Evolutionary conservation across 1,139 yeast genomes (phyloP).

Genomic region (Scheffersomyces illinoinensis): DNA sequence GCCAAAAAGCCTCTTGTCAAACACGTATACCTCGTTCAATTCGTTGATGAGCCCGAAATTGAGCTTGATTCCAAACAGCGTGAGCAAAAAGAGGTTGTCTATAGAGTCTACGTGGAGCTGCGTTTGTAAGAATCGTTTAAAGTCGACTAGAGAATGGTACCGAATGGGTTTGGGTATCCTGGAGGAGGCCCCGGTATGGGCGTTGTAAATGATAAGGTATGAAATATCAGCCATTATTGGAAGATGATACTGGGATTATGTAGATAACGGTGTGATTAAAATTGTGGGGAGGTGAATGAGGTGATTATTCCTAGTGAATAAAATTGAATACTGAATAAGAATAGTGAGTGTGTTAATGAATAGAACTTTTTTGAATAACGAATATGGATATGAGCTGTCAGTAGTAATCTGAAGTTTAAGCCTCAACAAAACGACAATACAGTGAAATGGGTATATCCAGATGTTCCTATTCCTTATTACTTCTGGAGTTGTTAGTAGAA

Average conservation of each 20-base stretch:
- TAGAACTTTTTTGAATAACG: neutral
- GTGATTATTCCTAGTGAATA: neutral
- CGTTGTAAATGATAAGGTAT: conserved; percentile 37
- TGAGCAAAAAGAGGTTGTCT: conserved; percentile 56
- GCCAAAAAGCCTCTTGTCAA: conserved; percentile 55
- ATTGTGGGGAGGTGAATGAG: neutral
- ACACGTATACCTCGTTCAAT: conserved; percentile 54
- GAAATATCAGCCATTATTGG: conserved; percentile 12
- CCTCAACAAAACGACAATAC: neutral
- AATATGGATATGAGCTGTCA: neutral
- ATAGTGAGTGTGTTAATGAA: neutral
- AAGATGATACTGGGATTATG: too few species aligned
- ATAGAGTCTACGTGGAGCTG: conserved; percentile 13
- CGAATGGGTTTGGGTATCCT: conserved; percentile 45
- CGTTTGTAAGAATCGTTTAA: conserved; percentile 18
- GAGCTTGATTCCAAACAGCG: conserved; percentile 65
- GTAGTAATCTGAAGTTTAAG: neutral
- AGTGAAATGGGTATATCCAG: neutral
- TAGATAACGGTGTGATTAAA: too few species aligned
- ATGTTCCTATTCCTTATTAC: neutral
- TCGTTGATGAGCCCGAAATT: conserved; percentile 52
- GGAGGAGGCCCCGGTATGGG: conserved; percentile 39
- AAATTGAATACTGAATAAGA: neutral
- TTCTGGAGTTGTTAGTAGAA: neutral
- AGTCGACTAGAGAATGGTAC: conserved; percentile 30